Percentiles rank a stretch among this genome's conserved stretches.
phyloP scores from a whole-genome alignment of 495 filamentous ascomycete genomes.

The Aspergillus diversus region DNA sequence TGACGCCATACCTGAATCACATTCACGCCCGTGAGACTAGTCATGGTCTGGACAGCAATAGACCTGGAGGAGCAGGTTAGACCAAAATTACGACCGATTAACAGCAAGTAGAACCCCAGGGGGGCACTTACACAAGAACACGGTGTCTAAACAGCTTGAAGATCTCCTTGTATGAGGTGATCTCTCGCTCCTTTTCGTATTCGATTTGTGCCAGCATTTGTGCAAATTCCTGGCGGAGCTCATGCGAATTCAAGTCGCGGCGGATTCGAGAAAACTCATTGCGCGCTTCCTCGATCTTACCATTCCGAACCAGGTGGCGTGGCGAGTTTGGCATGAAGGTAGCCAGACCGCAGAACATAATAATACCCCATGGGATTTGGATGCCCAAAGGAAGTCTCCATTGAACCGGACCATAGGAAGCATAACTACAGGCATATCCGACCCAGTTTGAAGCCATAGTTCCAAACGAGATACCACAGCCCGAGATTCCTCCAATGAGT shows the following conservation, averaged over 20 bases:
- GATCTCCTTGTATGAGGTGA: constrained; percentile 56
- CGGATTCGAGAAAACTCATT: constrained; percentile 54
- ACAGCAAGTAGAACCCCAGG: not conserved
- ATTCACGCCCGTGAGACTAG: constrained; percentile 59
- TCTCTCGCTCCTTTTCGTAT: constrained; percentile 61
- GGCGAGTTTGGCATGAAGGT: constrained; percentile 66
- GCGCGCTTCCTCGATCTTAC: constrained; percentile 53
- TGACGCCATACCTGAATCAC: constrained; percentile 50
- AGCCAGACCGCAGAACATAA: constrained; percentile 57
- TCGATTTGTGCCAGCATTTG: constrained; percentile 62
- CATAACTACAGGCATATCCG: constrained; percentile 59
- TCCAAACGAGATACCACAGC: constrained; percentile 60
- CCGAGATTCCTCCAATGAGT: constrained; percentile 61
- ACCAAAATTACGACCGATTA: not conserved
- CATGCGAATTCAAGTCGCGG: constrained; percentile 49
- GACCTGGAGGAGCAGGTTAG: constrained; percentile 32
- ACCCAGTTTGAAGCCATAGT: constrained; percentile 64
- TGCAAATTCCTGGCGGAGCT: constrained; percentile 57
- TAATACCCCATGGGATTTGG: constrained; percentile 62
- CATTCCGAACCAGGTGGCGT: constrained; percentile 57
- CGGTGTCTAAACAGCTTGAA: constrained; percentile 55
- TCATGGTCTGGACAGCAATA: constrained; percentile 63
- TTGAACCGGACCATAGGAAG: constrained; percentile 55
- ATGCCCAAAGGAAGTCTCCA: constrained; percentile 62
- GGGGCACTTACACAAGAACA: constrained; percentile 46